Evolutionary conservation across 2,329 filamentous ascomycete species (phyloP), one percentile per base, ranked within the genome.

Genomic region (Graphium sp.): DNA sequence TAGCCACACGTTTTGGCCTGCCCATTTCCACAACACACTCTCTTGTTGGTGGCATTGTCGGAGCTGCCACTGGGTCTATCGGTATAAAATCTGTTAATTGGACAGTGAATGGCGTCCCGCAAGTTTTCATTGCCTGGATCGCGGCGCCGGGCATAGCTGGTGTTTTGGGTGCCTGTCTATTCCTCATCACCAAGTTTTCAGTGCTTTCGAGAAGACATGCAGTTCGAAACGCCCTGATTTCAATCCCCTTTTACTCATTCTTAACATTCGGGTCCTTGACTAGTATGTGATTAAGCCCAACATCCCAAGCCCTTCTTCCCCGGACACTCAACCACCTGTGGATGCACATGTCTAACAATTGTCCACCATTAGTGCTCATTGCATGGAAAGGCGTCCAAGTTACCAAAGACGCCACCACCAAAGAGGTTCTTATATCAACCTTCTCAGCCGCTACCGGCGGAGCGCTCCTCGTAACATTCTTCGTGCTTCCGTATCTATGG

Each of bases 21-120:
- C 64, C 64, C 2, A 58, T 68, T 4, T 63, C 59, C 4, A 67
- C 64, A 3, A 68, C 64, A 0, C 60, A 66, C 40, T 61, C 56
- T 30, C 55, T 65, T 22, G 55, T 64, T 22, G 60, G 51, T 5
- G 52, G 52, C 2, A 22, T 55, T 2, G 43, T 55, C 1, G 52
- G 52, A 8, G 44, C 49, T 0, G 51, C 47, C 3, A 46, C 46
- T 0, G 52, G 50, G 1, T 46, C 47, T 1, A 44, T 55, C 8
- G 52, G 52, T 5, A 46, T 50, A 18, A 14, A 25, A 1, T 45
- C 49, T 24, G 39, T 55, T 18, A 51, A 46, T 30, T 55, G 52
- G 52, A 47, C 45, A 6, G 48, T 46, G 39, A 25, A 36, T 7
- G 52, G 52, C 2, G 50, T 54, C 7, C 46, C 47, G 2, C 49